Evolutionary conservation across 1,284 basidiomycete genomes (phyloP), one percentile per base, ranked within the genome.

Genomic region (Hypsizygus ulmarius): DNA sequence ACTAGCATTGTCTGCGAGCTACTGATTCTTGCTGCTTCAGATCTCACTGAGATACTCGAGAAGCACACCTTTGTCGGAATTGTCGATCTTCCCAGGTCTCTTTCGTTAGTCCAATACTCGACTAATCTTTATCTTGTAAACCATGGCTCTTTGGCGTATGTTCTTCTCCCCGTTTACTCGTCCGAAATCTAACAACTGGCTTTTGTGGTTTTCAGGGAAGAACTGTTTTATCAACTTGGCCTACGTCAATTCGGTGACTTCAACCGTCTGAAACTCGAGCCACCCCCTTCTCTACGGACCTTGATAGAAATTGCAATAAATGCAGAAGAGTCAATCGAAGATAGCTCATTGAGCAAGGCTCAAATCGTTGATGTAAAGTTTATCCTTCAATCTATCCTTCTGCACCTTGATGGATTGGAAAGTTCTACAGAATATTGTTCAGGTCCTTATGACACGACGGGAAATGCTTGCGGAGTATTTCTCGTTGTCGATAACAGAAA

Each of bases 391-490:
- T 33, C 37, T 3, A 7, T 15, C 30, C 5, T 18, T 45, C 11
- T 30, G 19, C 1, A 25, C 7, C 21, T 25, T 15, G 43, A 42
- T 42, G 27, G 33, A 47, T 34, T 35, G 21, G n/a, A 44, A 11
- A 29, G 41, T 16, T 19, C 15, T 38, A 28, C 47, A 90, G 88
- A 74, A 74, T 43, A 89, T 91, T 38, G 64, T 74, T 7, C 67
- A 75, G 14, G 77, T 77, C 8, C 63, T 91, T 5, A 70, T 81
- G 48, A 59, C 67, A 1, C 79, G 81, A 11, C 78, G 87, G 3
- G 88, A 88, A 9, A 97, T 99, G 95, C 71, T 99, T 1, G 72
- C 82, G 7, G 96, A 98, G 59, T 98, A 99, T 68, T 99, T 98
- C 62, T 88, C 84, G 0, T 65, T 99, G 15, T 66, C 71, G 32